Conservation (phyloP, 306 rosid species). For the Inga laurina region DNA sequence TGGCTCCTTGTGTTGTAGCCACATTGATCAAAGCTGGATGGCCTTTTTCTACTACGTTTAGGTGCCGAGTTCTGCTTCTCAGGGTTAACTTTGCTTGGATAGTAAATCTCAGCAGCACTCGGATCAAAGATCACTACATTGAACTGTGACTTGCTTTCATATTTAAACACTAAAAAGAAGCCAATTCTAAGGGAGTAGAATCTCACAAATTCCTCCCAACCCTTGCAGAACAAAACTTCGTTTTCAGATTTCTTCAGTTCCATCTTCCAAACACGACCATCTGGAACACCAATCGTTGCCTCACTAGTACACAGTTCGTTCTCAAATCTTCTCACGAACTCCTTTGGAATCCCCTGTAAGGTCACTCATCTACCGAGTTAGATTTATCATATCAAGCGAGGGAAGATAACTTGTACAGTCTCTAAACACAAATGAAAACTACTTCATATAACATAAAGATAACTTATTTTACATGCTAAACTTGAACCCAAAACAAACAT, state of each 20-base stretch:
- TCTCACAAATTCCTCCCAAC: conserved; percentile 27
- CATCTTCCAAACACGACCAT: conserved; percentile 27
- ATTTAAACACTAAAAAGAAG: conserved; percentile 24
- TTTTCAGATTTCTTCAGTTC: conserved; percentile 7
- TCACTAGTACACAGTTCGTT: conserved; percentile 5
- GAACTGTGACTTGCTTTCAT: conserved; percentile 30
- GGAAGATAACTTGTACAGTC: background rate
- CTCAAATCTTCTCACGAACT: conserved; percentile 34
- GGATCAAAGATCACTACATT: conserved; percentile 33
- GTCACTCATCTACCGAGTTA: background rate
- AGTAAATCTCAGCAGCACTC: conserved; percentile 35
- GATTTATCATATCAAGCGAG: background rate
- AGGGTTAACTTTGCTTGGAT: conserved; percentile 22
- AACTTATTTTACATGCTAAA: background rate
- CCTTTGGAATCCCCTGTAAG: conserved; percentile 39
- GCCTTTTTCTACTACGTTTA: background rate
- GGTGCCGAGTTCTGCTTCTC: background rate
- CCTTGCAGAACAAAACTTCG: conserved; percentile 2
- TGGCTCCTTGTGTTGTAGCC: background rate
- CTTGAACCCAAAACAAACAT: background rate
- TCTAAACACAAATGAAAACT: background rate
- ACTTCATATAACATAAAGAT: background rate
- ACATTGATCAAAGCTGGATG: background rate
- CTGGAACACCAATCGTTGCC: conserved; percentile 28
- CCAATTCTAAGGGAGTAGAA: conserved; percentile 31